phyloP scores from a whole-genome alignment of 805 yeast genomes.

The Limtongia smithiae region DNA sequence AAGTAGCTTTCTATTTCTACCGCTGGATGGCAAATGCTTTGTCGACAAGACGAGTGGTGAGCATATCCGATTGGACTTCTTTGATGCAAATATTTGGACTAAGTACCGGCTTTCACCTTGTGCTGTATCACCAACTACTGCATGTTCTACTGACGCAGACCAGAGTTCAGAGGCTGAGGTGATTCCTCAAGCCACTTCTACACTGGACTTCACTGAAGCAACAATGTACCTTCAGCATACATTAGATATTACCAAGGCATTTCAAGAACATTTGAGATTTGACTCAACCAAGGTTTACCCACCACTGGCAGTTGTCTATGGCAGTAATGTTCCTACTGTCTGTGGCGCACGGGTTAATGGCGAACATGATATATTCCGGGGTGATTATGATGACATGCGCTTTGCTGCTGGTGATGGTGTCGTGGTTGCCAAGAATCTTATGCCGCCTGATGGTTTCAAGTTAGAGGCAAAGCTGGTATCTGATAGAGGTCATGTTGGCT shows the following conservation, averaged over 20 bases:
- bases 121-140: neutral
- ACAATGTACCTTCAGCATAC: constrained; percentile 62
- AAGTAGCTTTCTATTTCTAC: constrained; percentile 74
- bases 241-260: constrained; percentile 56
- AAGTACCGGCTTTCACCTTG: constrained; percentile 71
- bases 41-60: constrained; percentile 57
- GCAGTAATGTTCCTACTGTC: constrained; percentile 79
- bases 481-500: constrained; percentile 70
- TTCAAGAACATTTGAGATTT: constrained; percentile 52
- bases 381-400: constrained; percentile 69
- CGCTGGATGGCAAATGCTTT: constrained; percentile 70
- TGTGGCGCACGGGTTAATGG: constrained; percentile 70
- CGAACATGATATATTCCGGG: constrained; percentile 59
- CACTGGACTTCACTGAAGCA: constrained; percentile 46
- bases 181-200: neutral
- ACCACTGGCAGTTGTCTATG: constrained; percentile 78
- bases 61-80: constrained; percentile 65
- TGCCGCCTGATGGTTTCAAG: constrained; percentile 79
- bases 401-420: constrained; percentile 96
- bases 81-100: constrained; percentile 77
- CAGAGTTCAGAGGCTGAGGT: neutral
- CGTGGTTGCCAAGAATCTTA: constrained; percentile 72
- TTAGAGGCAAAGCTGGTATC: constrained; percentile 64
- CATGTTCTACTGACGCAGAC: neutral
- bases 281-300: constrained; percentile 56